These are phyloP conservation scores for Aspergillus ibericus DNA, from an alignment of 2,329 filamentous ascomycete genomes.

Conservation along the genomic window DNA sequence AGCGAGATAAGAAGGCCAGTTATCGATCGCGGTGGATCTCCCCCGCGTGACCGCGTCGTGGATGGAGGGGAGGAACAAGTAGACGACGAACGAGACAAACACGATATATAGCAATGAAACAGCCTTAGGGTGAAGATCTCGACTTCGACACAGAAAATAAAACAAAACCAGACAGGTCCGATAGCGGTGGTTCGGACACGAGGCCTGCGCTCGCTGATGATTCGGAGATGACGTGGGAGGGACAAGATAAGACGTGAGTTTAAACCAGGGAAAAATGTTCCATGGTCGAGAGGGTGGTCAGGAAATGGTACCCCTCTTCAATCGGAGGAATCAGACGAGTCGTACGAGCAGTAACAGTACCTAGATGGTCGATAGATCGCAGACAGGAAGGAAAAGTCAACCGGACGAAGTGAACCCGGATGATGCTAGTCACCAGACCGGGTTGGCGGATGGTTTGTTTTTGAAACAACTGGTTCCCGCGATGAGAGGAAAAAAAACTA, in stretches of 20 bases:
- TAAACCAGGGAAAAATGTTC: neutral
- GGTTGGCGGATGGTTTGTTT: neutral
- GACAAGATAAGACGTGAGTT: constrained; percentile 2
- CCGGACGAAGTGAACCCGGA: neutral
- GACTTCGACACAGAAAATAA: neutral
- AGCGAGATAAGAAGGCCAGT: constrained; percentile 14
- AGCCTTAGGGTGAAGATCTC: neutral
- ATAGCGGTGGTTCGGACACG: constrained; percentile 1
- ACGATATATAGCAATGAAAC: neutral
- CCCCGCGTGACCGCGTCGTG: constrained; percentile 17
- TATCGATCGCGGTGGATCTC: constrained; percentile 25
- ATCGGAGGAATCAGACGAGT: neutral
- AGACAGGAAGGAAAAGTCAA: constrained; percentile 2
- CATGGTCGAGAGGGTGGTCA: neutral
- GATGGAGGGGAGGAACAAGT: neutral
- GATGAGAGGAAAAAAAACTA: neutral
- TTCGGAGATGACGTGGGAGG: constrained; percentile 6
- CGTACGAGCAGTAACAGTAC: no score
- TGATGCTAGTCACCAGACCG: neutral
- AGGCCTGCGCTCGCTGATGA: constrained; percentile 1
- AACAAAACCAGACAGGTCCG: constrained; percentile 3
- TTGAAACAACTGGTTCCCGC: neutral
- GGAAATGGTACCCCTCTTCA: neutral
- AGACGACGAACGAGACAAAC: neutral
- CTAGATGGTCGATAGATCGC: constrained; percentile 11